Evolutionary conservation across 331 rosid genomes (phyloP).

Genomic region (Pyrus hybrid): DNA sequence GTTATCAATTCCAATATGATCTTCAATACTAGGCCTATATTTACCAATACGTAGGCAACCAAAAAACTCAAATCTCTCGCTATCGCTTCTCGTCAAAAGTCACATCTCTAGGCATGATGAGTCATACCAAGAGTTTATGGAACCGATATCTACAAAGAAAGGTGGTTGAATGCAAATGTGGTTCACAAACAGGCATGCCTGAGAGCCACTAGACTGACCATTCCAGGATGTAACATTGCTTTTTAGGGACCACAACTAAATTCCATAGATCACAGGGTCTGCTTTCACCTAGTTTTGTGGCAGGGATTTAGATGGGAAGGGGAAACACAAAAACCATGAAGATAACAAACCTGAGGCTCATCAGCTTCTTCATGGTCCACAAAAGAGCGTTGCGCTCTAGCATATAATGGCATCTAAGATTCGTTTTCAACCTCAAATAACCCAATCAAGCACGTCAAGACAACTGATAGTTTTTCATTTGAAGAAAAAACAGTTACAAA

Average conservation of each 20-base stretch:
- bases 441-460: not conserved
- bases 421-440: not conserved
- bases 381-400: not conserved
- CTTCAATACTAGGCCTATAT: not conserved
- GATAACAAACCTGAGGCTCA: not conserved
- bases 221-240: not conserved
- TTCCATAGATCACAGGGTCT: not conserved
- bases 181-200: not conserved
- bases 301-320: not conserved
- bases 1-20: too few relatives aligned
- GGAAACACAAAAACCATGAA: not conserved
- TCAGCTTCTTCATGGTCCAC: not conserved
- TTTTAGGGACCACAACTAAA: not conserved
- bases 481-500: not conserved
- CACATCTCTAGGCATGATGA: not conserved
- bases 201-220: not conserved
- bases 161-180: not conserved
- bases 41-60: not conserved
- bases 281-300: not conserved
- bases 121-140: not conserved
- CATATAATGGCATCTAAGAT: not conserved
- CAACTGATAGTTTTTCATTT: not conserved
- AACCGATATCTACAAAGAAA: too few relatives aligned
- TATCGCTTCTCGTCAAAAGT: not conserved
- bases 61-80: not conserved